These are phyloP conservation scores for Macrotyloma uniflorum DNA, from an alignment of 306 rosid genomes.

Conservation along the genomic window DNA sequence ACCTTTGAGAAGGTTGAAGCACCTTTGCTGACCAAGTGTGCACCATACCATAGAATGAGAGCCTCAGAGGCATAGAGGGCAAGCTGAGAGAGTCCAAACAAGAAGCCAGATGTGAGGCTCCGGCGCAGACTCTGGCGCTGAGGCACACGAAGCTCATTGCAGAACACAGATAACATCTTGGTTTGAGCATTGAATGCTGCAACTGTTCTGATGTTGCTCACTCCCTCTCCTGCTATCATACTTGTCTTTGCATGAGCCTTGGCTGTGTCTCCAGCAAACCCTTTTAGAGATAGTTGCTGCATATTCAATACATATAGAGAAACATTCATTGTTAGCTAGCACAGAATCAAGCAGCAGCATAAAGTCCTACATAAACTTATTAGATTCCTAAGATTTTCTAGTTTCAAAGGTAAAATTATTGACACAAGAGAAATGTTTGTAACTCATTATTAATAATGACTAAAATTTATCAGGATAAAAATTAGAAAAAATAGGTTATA, in stretches of 20 bases:
- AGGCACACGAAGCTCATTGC: slow-evolving; percentile 78
- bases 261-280: slow-evolving; percentile 99
- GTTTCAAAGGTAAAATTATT: neutral
- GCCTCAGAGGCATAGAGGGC: slow-evolving; percentile 95
- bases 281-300: slow-evolving; percentile 96
- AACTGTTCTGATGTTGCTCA: slow-evolving; percentile 94
- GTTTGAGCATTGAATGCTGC: slow-evolving; percentile 97
- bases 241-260: slow-evolving; percentile 99
- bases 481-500: no score
- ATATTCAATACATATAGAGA: slow-evolving; percentile 23
- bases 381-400: neutral
- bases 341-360: slow-evolving; percentile 17
- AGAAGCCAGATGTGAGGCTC: slow-evolving; percentile 79
- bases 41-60: slow-evolving; percentile 89
- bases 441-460: neutral
- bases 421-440: neutral
- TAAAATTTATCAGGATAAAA: no score
- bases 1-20: slow-evolving; percentile 89
- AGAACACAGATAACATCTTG: slow-evolving; percentile 75
- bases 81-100: slow-evolving; percentile 89
- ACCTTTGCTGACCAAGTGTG: slow-evolving; percentile 85
- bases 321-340: slow-evolving; percentile 34
- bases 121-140: slow-evolving; percentile 77
- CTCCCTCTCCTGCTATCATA: slow-evolving; percentile 99
- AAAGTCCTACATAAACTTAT: neutral